Percentiles rank a stretch among this genome's conserved stretches.
Evolutionary conservation across 169 alveolate genomes (phyloP).

Genomic region (Ichthyophthirius multifiliis): DNA sequence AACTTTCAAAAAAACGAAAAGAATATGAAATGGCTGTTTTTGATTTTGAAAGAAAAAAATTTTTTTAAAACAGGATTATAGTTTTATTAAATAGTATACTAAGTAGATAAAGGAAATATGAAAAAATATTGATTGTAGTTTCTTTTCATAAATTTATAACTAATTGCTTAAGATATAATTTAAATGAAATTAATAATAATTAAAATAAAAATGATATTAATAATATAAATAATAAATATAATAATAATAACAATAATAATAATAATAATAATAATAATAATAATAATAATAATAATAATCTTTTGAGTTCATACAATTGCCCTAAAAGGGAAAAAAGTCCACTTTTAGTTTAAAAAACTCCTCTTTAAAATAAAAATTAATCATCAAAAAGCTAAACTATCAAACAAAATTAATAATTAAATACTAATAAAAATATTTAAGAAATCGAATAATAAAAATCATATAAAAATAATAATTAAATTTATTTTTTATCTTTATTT

Average conservation of each 20-base stretch:
- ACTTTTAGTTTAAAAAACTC: too few relatives aligned
- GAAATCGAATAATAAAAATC: background rate
- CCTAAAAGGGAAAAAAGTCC: too few relatives aligned
- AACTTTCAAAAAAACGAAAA: background rate
- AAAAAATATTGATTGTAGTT: background rate
- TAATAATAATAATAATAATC: too few relatives aligned
- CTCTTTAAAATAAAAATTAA: too few relatives aligned
- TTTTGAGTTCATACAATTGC: too few relatives aligned
- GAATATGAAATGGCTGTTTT: constrained; percentile 7
- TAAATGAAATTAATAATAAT: too few relatives aligned
- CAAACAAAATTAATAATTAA: too few relatives aligned
- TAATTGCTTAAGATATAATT: background rate
- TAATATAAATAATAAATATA: too few relatives aligned
- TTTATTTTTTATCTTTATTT: background rate
- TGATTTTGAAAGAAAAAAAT: constrained; percentile 4
- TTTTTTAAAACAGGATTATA: background rate
- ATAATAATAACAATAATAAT: too few relatives aligned
- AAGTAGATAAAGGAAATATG: background rate
- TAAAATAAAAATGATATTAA: too few relatives aligned
- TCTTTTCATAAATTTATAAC: background rate
- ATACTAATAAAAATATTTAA: background rate
- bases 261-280: too few relatives aligned
- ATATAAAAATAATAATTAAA: background rate
- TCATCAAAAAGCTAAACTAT: too few relatives aligned
- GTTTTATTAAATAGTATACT: background rate